Evolutionary conservation across 371 early-diverging fungal species (phyloP), one percentile per base, ranked within the genome.

Genomic region (Syncephalis plumigaleata): DNA sequence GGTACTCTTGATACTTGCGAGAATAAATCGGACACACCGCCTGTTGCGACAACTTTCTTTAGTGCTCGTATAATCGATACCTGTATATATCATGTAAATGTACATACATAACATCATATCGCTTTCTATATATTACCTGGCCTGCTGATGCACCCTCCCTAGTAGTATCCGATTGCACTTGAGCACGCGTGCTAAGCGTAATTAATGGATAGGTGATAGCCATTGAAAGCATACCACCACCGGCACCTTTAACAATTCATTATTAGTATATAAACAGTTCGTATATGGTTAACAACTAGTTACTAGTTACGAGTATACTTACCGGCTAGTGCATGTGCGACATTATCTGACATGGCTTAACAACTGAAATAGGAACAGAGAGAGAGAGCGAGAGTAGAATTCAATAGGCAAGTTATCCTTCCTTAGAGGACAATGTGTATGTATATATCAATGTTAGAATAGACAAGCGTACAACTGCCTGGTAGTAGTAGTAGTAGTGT

Each of bases 191-290:
- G 60, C 84, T 84, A 52, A 91, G 71, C 25, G 91, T 92, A 47
- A 88, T 79, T 55, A 94, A 70, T 47, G 95, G 94, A 64, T 94
- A 96, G 44, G 97, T 94, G 56, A 89, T 66, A 11, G 76, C 77
- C 91, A 92, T 91, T 50, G 86, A 76, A 66, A 87, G 75, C 62
- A 91, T 86, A 54, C 94, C 94, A 52, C 94, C 94, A 58, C 89
- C 91, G 58, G 92, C 91, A 61, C 91, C 93, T 84, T 56, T 26
- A 24, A 24, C 16, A n/a, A 25, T 31, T 31, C 31, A 11, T 31
- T 39, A 42, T 4, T 23, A 44, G 40, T 42, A 11, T 8, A 8
- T 9, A 16, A n/a, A n/a, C n/a, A n/a, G 31, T 4, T 49, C 17
- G 25, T 44, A 3, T 8, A 24, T 15, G 24, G 26, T 1, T 3